A percentile compares a stretch with the other conserved stretches of the same genome.
Evolutionary conservation across 2,329 filamentous ascomycete genomes (phyloP).

Genomic region (Elsinoe ampelina): DNA sequence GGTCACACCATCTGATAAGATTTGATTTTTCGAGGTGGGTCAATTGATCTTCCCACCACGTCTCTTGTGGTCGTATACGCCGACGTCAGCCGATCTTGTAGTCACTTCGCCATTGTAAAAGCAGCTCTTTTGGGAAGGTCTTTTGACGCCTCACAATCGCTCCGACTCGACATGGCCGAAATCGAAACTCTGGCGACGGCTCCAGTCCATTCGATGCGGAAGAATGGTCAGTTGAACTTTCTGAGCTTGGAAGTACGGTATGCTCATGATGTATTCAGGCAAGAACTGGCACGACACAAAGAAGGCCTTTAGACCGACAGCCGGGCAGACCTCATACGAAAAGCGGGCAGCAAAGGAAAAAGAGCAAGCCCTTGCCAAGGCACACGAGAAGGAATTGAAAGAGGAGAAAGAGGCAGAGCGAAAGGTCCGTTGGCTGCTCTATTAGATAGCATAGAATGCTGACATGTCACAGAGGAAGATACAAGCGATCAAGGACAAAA

Average conservation of each 20-base stretch:
- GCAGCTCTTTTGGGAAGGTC: not conserved
- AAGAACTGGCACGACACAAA: slow-evolving; percentile 89
- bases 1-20: slow-evolving; percentile 8
- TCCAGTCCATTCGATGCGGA: slow-evolving; percentile 54
- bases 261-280: slow-evolving; percentile 44
- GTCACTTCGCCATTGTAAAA: not conserved
- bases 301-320: slow-evolving; percentile 72
- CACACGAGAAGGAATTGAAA: slow-evolving; percentile 91
- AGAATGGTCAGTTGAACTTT: slow-evolving; percentile 56
- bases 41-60: not conserved
- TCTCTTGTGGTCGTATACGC: not conserved
- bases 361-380: slow-evolving; percentile 67
- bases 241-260: slow-evolving; percentile 1
- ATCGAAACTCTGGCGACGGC: slow-evolving; percentile 28
- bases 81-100: not conserved
- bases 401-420: slow-evolving; percentile 87
- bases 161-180: slow-evolving; percentile 20
- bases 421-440: slow-evolving; percentile 48
- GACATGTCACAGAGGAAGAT: slow-evolving; percentile 53
- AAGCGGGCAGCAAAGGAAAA: slow-evolving; percentile 64
- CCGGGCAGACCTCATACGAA: slow-evolving; percentile 69
- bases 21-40: slow-evolving; percentile 8
- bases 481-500: slow-evolving; percentile 72
- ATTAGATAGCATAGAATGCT: slow-evolving; percentile 9
- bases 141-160: not conserved